Evolutionary conservation across 2,329 filamentous ascomycete genomes (phyloP).

Genomic region (Clonostachys solani): DNA sequence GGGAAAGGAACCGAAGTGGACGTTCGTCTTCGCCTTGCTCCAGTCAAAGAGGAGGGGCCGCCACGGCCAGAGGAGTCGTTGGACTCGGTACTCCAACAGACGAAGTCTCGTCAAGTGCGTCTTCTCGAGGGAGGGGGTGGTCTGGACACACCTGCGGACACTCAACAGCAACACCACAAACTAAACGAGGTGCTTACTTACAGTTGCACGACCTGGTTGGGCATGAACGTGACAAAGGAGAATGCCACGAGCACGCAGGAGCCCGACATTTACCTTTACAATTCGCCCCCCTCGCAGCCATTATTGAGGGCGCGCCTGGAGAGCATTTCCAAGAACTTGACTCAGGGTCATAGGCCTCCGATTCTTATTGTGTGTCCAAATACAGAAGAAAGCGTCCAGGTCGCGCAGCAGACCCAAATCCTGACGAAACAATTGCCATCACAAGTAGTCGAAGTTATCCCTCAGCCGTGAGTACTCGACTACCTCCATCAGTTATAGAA

Average conservation of each 20-base stretch:
- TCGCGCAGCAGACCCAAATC: conserved; percentile 13
- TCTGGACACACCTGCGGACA: not conserved
- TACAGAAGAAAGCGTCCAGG: conserved; percentile 18
- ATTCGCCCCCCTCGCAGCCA: conserved; percentile 13
- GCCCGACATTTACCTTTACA: conserved; percentile 17
- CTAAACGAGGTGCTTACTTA: conserved; percentile 19
- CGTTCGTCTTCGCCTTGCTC: conserved; percentile 36
- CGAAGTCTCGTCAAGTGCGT: conserved; percentile 9
- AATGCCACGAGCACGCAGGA: not conserved
- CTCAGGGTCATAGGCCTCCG: conserved; percentile 7
- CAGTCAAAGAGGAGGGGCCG: conserved; percentile 3
- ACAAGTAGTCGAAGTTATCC: conserved; percentile 17
- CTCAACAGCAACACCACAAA: conserved; percentile 9
- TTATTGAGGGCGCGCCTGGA: conserved; percentile 8
- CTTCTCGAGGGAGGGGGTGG: conserved; percentile 8
- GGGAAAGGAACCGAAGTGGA: conserved; percentile 51
- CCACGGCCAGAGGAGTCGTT: conserved; percentile 8
- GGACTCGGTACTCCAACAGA: conserved; percentile 4
- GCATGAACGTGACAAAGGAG: conserved; percentile 17
- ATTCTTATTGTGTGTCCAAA: conserved; percentile 20
- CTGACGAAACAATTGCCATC: conserved; percentile 10
- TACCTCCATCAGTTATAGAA: not conserved
- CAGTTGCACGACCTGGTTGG: conserved; percentile 25
- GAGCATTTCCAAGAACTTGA: not conserved
- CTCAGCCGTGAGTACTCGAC: conserved; percentile 18